Conservation (phyloP, 2,329 filamentous ascomycete species). For the Cytospora piceae region DNA sequence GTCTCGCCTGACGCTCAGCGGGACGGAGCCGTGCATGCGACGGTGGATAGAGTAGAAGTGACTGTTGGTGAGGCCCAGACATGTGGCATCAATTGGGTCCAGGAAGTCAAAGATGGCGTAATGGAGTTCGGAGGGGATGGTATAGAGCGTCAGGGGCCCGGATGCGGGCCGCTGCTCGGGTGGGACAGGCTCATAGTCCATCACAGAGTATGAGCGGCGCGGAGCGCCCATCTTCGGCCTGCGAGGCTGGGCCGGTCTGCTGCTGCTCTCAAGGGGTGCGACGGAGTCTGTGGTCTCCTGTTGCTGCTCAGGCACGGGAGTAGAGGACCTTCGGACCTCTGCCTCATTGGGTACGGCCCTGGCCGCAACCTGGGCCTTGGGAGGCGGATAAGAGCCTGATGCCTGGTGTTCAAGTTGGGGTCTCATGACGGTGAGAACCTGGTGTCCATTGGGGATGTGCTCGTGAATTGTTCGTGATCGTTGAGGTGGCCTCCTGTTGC, state of each 20-base stretch:
- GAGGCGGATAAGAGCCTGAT: slow-evolving; percentile 5
- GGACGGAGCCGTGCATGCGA: slow-evolving; percentile 58
- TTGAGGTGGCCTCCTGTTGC: slow-evolving; percentile 27
- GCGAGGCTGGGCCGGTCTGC: slow-evolving; percentile 26
- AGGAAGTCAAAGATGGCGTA: slow-evolving; percentile 64
- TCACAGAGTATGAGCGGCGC: slow-evolving; percentile 63
- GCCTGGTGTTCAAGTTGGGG: slow-evolving; percentile 20
- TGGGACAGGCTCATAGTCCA: slow-evolving; percentile 60
- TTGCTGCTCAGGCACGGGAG: slow-evolving; percentile 7
- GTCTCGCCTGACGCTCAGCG: slow-evolving; percentile 58
- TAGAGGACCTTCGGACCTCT: slow-evolving; percentile 8
- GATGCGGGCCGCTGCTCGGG: slow-evolving; percentile 49
- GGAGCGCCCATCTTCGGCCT: slow-evolving; percentile 49
- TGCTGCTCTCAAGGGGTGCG: slow-evolving; percentile 31
- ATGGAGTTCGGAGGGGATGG: slow-evolving; percentile 63
- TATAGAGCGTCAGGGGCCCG: slow-evolving; percentile 51
- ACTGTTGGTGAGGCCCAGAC: slow-evolving; percentile 61
- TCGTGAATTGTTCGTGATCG: slow-evolving; percentile 31
- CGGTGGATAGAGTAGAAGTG: slow-evolving; percentile 63
- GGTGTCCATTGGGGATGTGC: slow-evolving; percentile 27
- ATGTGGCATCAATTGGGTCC: slow-evolving; percentile 67
- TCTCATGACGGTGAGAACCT: slow-evolving; percentile 27
- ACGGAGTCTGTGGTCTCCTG: slow-evolving; percentile 31
- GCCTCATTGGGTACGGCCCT: not conserved
- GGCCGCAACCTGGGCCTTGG: slow-evolving; percentile 1